Percentiles rank a stretch among this genome's conserved stretches.
phyloP scores from a whole-genome alignment of 139 green algal species.

The Chlorella vulgaris region DNA sequence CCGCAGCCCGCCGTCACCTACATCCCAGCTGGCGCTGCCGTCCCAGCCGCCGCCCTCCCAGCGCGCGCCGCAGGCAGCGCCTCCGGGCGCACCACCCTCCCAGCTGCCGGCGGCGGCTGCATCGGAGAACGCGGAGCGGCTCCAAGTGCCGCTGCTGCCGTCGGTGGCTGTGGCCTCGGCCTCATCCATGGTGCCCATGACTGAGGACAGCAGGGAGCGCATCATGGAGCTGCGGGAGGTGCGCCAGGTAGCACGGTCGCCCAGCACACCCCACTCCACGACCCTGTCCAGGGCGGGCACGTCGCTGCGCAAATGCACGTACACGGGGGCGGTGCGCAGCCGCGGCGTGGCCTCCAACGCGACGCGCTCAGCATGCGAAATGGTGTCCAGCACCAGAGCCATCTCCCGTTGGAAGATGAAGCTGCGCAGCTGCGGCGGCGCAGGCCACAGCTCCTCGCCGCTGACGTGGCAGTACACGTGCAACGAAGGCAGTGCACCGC shows the following conservation, averaged over 20 bases:
- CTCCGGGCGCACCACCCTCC: not conserved
- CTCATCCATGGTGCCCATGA: constrained; percentile 22
- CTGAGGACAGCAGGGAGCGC: not conserved
- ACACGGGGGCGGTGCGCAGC: constrained; percentile 63
- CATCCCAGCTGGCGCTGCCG: too few species aligned
- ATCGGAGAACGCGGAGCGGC: not conserved
- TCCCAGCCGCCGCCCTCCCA: too few species aligned
- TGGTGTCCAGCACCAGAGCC: constrained; percentile 84
- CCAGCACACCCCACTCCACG: constrained; percentile 73
- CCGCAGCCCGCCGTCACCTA: too few species aligned
- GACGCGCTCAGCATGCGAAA: constrained; percentile 70
- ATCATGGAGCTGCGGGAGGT: not conserved
- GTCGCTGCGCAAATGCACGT: constrained; percentile 77
- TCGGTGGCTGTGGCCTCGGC: not conserved
- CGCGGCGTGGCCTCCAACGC: constrained; percentile 47
- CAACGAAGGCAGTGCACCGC: constrained; percentile 44
- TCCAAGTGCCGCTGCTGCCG: constrained; percentile 6
- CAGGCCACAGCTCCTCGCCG: constrained; percentile 83
- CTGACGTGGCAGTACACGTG: constrained; percentile 93
- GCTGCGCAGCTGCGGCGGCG: constrained; percentile 78
- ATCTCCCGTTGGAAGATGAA: constrained; percentile 94
- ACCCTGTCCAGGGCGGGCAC: constrained; percentile 63
- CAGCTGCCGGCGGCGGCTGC: not conserved
- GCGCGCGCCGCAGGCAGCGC: not conserved
- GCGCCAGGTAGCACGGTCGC: constrained; percentile 62